Percentiles rank a stretch among this genome's conserved stretches.
Conservation (phyloP, 345 rosid genomes). For the Psidium friedrichsthalianum region DNA sequence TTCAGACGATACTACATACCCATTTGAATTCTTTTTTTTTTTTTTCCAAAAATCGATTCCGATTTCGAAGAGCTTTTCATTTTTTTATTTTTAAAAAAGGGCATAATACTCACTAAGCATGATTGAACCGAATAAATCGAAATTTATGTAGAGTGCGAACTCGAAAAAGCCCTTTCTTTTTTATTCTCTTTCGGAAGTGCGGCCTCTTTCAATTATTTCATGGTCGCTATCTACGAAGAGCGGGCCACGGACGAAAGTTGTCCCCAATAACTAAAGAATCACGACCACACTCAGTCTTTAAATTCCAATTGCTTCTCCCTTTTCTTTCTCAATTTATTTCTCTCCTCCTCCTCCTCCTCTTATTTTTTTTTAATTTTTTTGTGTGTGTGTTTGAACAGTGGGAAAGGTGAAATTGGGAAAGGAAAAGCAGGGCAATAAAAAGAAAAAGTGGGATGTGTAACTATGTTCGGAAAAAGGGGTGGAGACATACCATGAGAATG, state of each 20-base stretch:
- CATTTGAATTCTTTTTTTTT: background rate
- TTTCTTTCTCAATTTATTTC: background rate
- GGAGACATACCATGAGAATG: constrained; percentile 35
- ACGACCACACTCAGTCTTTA: background rate
- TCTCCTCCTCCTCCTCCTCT: background rate
- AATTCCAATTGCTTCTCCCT: background rate
- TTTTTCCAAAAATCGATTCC: background rate
- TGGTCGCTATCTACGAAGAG: constrained; percentile 27
- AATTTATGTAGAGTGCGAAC: background rate
- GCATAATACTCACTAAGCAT: background rate
- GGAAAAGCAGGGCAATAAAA: background rate
- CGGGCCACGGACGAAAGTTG: constrained; percentile 11
- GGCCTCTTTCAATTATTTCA: constrained; percentile 22
- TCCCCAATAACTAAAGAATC: background rate
- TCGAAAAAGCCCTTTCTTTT: background rate
- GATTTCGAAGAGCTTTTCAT: background rate
- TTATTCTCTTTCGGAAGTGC: background rate
- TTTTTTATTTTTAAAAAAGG: background rate
- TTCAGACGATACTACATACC: background rate
- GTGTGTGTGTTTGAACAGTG: background rate
- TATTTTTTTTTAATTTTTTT: too few species aligned
- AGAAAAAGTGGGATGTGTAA: background rate
- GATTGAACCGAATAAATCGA: background rate
- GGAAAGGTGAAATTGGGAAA: background rate
- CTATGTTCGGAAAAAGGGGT: constrained; percentile 8